Base-by-base conservation (phyloP, 2,329 filamentous ascomycete species). In the Byssothecium circinans region DNA sequence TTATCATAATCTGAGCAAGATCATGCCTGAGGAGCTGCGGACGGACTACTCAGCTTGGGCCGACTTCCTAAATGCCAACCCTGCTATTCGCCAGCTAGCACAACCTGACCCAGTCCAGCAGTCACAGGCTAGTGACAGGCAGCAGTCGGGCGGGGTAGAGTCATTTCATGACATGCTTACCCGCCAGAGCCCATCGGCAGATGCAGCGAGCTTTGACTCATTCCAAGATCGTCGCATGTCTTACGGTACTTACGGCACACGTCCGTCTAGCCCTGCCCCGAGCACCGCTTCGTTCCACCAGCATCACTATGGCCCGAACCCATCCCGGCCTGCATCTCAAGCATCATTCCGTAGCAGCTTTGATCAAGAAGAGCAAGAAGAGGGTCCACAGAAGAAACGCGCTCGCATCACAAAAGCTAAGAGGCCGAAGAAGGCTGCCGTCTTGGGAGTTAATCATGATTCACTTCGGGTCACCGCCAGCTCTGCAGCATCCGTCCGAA, bases 401-500 rank as follows among this genome's bases (percentile, higher is more conserved):
- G 91, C 86, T 27, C 94, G 89, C 64, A 82, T 87, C 19, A 89
- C 84, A 17, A 82, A 86, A 64, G 82, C 86, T 11, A 83, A 88
- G 53, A 86, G 85, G 74, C 84, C 84, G n/a, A 84, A 85, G 41
- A 86, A 83, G 57, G 82, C 80, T 52, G 83, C 82, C 18, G 83
- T 82, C 18, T 88, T 96, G 60, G 88, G 86, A 42, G 80, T 82
- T 32, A 85, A 84, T 23, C 82, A 85, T 8, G 90, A 94, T 40
- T 95, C 89, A 3, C 77, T 97, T 20, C 83, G 91, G 40, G 90
- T 96, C n/a, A 86, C 89, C 50, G 92, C 92, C 38, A 95, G 90
- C 67, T 95, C 89, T 14, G 87, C 91, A 36, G 89, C 90, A 34
- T 96, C 91, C 4, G 79, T 97, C 49, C 87, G 92, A 35, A 86